A percentile compares a stretch with the other conserved stretches of the same genome.
phyloP scores from a whole-genome alignment of 2,329 filamentous ascomycete genomes.

The Penicillium sp. region DNA sequence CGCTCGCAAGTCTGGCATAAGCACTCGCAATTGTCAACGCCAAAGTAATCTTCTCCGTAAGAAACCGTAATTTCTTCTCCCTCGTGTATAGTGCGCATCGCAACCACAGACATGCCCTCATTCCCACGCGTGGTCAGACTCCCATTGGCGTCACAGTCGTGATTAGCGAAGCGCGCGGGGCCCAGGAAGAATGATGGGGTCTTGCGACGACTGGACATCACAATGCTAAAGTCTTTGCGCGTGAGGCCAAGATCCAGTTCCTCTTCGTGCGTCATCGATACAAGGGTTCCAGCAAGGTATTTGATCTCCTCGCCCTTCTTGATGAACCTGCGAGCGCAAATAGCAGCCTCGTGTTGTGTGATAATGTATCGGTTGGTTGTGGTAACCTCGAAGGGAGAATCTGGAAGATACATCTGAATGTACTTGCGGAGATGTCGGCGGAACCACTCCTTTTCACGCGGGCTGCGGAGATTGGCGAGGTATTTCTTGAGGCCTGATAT shows the following conservation, averaged over 20 bases:
- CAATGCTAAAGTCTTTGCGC: constrained; percentile 94
- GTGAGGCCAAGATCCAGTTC: constrained; percentile 77
- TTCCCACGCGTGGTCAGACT: constrained; percentile 79
- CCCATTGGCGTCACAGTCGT: constrained; percentile 93
- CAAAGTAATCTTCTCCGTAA: constrained; percentile 96
- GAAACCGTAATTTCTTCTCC: constrained; percentile 97
- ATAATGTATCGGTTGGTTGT: constrained; percentile 95
- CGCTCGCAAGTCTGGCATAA: constrained; percentile 86
- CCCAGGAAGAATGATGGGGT: constrained; percentile 90
- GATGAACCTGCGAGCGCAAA: constrained; percentile 78
- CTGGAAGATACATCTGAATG: constrained; percentile 86
- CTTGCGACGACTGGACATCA: constrained; percentile 90
- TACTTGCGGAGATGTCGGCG: constrained; percentile 83
- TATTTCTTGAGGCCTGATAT: constrained; percentile 76
- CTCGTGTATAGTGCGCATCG: constrained; percentile 74
- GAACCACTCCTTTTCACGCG: constrained; percentile 85
- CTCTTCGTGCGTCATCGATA: constrained; percentile 88
- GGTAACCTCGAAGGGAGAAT: constrained; percentile 92
- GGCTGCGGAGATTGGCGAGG: constrained; percentile 64
- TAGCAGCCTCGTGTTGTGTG: constrained; percentile 80
- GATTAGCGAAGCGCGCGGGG: constrained; percentile 93
- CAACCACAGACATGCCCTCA: constrained; percentile 88
- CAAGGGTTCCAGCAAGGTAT: constrained; percentile 87
- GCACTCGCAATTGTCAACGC: constrained; percentile 91
- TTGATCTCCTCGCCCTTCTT: constrained; percentile 83